Percentiles rank a stretch among this genome's conserved stretches.
Evolutionary conservation across 805 yeast genomes (phyloP).

Genomic region (Starmerella asiatica): DNA sequence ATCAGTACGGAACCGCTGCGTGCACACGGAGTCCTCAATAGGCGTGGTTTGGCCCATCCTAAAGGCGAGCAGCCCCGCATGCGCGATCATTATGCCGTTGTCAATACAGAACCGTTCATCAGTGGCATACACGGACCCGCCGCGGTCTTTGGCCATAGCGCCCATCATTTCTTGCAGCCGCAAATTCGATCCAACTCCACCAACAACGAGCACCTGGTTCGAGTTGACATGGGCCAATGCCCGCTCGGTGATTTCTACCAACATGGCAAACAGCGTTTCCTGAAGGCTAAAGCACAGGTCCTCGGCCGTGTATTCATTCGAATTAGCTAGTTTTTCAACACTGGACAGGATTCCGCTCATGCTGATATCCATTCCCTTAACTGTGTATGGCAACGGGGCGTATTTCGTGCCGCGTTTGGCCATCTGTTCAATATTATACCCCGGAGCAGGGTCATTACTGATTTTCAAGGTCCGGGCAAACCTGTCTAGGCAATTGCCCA

Average conservation of each 20-base stretch:
- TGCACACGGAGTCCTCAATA: conserved; percentile 63
- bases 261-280: conserved; percentile 86
- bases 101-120: conserved; percentile 96
- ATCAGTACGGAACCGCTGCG: conserved; percentile 89
- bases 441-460: conserved; percentile 91
- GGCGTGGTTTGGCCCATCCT: conserved; percentile 59
- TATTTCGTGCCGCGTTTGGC: conserved; percentile 49
- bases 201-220: conserved; percentile 82
- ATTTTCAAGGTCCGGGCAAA: conserved; percentile 85
- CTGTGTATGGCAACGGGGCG: conserved; percentile 84
- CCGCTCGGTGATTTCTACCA: conserved; percentile 92
- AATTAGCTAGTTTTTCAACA: conserved; percentile 57
- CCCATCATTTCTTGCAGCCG: conserved; percentile 93
- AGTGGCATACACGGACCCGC: conserved; percentile 83
- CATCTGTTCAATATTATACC: conserved; percentile 89
- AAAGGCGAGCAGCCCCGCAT: conserved; percentile 80
- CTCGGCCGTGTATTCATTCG: conserved; percentile 42
- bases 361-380: conserved; percentile 95
- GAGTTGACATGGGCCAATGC: conserved; percentile 97
- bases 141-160: conserved; percentile 78
- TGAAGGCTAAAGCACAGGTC: conserved; percentile 89
- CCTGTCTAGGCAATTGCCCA: conserved; percentile 91
- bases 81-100: conserved; percentile 98
- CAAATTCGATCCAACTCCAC: conserved; percentile 96
- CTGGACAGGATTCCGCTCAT: conserved; percentile 91